Evolutionary conservation across 1,284 basidiomycete genomes (phyloP).

Genomic region (Xerocomus amazonicus): DNA sequence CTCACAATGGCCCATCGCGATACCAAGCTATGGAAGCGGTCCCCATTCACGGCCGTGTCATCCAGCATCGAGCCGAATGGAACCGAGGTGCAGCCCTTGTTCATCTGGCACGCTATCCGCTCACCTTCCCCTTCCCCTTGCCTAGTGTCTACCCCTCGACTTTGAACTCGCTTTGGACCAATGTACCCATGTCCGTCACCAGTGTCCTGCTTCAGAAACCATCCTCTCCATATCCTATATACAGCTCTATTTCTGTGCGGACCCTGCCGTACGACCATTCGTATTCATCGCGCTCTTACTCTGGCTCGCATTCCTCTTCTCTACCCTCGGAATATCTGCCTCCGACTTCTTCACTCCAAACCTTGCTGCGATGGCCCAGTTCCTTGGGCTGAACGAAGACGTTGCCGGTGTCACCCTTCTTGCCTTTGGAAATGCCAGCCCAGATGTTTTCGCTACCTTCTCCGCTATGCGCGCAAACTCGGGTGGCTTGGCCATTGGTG

Average conservation of each 20-base stretch:
- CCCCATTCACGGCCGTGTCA: not conserved
- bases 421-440: constrained; percentile 91
- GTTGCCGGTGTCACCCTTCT: constrained; percentile 92
- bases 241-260: constrained; percentile 64
- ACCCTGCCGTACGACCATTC: constrained; percentile 48
- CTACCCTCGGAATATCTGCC: constrained; percentile 86
- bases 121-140: not conserved
- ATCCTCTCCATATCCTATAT: constrained; percentile 70
- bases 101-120: not conserved
- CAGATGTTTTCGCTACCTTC: constrained; percentile 93
- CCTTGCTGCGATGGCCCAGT: constrained; percentile 77
- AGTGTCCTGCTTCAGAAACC: constrained; percentile 56
- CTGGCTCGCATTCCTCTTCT: constrained; percentile 84
- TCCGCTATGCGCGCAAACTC: constrained; percentile 86
- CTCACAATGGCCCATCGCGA: constrained; percentile 9
- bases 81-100: constrained; percentile 10
- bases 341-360: constrained; percentile 97
- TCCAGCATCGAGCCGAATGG: not conserved
- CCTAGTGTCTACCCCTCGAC: constrained; percentile 59
- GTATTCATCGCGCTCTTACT: constrained; percentile 60
- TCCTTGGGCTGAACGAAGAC: constrained; percentile 84
- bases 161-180: constrained; percentile 51
- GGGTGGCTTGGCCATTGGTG: constrained; percentile 89
- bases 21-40: constrained; percentile 10
- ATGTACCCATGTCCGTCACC: constrained; percentile 55